phyloP scores from a whole-genome alignment of 306 rosid species.

The Vicia sativa region DNA sequence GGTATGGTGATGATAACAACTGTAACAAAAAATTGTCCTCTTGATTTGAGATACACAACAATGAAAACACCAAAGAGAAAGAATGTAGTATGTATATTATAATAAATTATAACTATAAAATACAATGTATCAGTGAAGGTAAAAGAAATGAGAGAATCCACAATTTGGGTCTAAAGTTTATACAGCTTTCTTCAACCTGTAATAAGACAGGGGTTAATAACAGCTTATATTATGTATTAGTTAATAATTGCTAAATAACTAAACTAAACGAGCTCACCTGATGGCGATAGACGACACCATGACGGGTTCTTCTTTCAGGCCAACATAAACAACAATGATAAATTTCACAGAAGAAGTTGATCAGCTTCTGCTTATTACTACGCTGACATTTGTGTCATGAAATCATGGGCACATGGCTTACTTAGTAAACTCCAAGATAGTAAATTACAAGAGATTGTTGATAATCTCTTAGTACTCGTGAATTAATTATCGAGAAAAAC shows the following conservation, averaged over 20 bases:
- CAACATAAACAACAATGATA: slow-evolving; percentile 24
- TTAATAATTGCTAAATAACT: neutral
- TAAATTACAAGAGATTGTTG: slow-evolving; percentile 28
- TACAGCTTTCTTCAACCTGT: slow-evolving; percentile 50
- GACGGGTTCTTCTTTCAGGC: slow-evolving; percentile 11
- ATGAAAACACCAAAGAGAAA: slow-evolving; percentile 13
- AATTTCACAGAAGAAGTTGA: slow-evolving; percentile 26
- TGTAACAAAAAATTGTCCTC: slow-evolving; percentile 1
- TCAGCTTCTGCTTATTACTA: slow-evolving; percentile 42
- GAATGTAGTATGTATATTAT: neutral
- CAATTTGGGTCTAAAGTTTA: slow-evolving; percentile 32
- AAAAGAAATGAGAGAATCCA: slow-evolving; percentile 24
- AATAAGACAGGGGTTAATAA: slow-evolving; percentile 23
- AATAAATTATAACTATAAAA: too few relatives aligned
- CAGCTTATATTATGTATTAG: neutral
- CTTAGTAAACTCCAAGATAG: slow-evolving; percentile 12
- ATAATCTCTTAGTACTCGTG: slow-evolving; percentile 33
- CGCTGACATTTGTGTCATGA: slow-evolving; percentile 28
- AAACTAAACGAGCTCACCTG: slow-evolving; percentile 37
- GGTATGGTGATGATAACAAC: slow-evolving; percentile 1
- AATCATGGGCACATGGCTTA: slow-evolving; percentile 16
- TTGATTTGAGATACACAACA: slow-evolving; percentile 33
- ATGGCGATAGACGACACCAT: slow-evolving; percentile 30
- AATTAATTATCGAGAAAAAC: slow-evolving; percentile 24
- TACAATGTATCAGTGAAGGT: too few relatives aligned